Conservation (phyloP, 2,329 filamentous ascomycete species). For the Rhynchosporium agropyri region DNA sequence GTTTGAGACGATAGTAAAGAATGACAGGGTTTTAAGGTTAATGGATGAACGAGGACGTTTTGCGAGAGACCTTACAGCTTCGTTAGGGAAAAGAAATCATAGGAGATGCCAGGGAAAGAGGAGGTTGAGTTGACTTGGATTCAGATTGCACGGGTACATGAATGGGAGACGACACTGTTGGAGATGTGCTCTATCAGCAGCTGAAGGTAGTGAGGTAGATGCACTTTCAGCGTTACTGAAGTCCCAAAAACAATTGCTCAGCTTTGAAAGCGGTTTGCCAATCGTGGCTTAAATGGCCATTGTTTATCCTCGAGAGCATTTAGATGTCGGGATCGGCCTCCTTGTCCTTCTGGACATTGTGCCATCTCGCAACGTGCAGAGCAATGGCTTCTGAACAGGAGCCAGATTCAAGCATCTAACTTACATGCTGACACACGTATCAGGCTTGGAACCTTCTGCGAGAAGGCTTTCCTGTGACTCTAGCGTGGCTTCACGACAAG, state of each 20-base stretch:
- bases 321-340: background rate
- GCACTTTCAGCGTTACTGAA: background rate
- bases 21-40: background rate
- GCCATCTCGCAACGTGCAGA: background rate
- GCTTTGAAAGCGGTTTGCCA: background rate
- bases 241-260: background rate
- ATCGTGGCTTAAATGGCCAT: background rate
- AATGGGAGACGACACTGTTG: background rate
- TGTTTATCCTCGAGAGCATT: background rate
- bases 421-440: constrained; percentile 5
- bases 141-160: constrained; percentile 1
- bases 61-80: background rate
- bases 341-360: background rate
- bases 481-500: constrained; percentile 17
- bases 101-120: background rate
- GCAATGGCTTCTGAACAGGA: constrained; percentile 11
- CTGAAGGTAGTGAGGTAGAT: no score
- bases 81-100: background rate
- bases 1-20: background rate
- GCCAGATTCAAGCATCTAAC: constrained; percentile 11
- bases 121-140: background rate
- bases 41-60: background rate
- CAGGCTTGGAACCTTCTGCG: constrained; percentile 16
- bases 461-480: constrained; percentile 15
- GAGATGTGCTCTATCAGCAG: no score